Percentiles rank a stretch among this genome's conserved stretches.
Conservation (phyloP, 139 green algal genomes). For the Chlorella ohadii region DNA sequence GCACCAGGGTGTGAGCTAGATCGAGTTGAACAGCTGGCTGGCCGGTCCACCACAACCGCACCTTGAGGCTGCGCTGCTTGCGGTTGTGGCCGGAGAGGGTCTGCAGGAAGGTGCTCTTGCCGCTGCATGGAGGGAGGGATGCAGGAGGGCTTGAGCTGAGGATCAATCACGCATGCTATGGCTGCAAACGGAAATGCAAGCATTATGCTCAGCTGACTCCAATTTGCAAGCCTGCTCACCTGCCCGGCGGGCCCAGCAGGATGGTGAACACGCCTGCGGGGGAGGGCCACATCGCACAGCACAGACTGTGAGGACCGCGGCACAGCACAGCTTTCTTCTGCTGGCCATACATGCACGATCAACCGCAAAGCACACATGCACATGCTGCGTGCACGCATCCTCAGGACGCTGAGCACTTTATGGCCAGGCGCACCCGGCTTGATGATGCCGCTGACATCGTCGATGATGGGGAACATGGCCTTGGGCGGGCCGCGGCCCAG, state of each 20-base stretch:
- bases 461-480: constrained; percentile 31
- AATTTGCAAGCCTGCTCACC: too few relatives aligned
- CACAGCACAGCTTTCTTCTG: too few relatives aligned
- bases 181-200: too few relatives aligned
- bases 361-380: too few relatives aligned
- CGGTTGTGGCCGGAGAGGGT: constrained; percentile 56
- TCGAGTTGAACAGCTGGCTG: not conserved
- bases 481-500: constrained; percentile 11
- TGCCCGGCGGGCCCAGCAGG: constrained; percentile 59
- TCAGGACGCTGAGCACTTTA: too few relatives aligned
- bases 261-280: constrained; percentile 34
- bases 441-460: constrained; percentile 19
- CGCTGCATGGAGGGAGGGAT: constrained; percentile 1
- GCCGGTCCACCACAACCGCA: not conserved
- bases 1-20: not conserved
- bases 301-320: too few relatives aligned
- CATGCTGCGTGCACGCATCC: too few relatives aligned
- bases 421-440: not conserved
- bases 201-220: too few relatives aligned
- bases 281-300: too few relatives aligned
- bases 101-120: constrained; percentile 72
- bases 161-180: too few relatives aligned
- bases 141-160: too few relatives aligned
- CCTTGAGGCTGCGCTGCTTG: constrained; percentile 25
- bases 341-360: too few relatives aligned